phyloP scores from a whole-genome alignment of 495 filamentous ascomycete genomes.

The Astrocystis sublimbata region DNA sequence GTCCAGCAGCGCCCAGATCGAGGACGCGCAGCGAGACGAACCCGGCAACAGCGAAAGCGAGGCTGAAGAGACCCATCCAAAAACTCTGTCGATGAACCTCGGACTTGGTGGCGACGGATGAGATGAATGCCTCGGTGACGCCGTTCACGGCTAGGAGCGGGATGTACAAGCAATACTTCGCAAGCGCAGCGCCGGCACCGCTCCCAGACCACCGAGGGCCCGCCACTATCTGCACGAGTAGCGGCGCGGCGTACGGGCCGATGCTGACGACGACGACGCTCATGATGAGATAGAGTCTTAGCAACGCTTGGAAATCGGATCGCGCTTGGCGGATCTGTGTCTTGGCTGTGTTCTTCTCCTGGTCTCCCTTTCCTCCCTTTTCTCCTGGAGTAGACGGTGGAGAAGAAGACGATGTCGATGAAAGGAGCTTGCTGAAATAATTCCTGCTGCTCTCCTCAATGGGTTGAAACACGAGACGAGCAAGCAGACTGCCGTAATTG shows the following conservation, averaged over 20 bases:
- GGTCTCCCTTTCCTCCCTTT: no score
- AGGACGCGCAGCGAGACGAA: slow-evolving; percentile 67
- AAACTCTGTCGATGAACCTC: slow-evolving; percentile 73
- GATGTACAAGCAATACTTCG: slow-evolving; percentile 86
- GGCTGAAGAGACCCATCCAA: slow-evolving; percentile 80
- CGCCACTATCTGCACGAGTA: slow-evolving; percentile 69
- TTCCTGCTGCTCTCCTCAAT: slow-evolving; percentile 89
- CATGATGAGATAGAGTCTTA: slow-evolving; percentile 66
- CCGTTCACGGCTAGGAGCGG: slow-evolving; percentile 91
- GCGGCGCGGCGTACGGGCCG: slow-evolving; percentile 70
- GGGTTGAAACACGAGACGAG: slow-evolving; percentile 89
- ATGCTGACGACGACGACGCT: slow-evolving; percentile 64
- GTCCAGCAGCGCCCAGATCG: slow-evolving; percentile 68
- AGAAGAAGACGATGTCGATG: slow-evolving; percentile 16
- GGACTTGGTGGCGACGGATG: slow-evolving; percentile 69
- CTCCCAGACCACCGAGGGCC: slow-evolving; percentile 70
- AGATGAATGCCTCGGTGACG: slow-evolving; percentile 87
- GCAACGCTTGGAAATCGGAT: slow-evolving; percentile 50
- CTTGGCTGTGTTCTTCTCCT: slow-evolving; percentile 19
- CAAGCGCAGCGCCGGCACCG: slow-evolving; percentile 63
- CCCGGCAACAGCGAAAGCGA: slow-evolving; percentile 68
- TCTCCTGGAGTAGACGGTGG: not conserved
- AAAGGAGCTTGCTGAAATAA: slow-evolving; percentile 77
- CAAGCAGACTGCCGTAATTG: slow-evolving; percentile 91
- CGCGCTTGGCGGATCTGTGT: slow-evolving; percentile 37